Evolutionary conservation across 2,329 filamentous ascomycete species (phyloP).

Genomic region (Pseudomassariella vexata): DNA sequence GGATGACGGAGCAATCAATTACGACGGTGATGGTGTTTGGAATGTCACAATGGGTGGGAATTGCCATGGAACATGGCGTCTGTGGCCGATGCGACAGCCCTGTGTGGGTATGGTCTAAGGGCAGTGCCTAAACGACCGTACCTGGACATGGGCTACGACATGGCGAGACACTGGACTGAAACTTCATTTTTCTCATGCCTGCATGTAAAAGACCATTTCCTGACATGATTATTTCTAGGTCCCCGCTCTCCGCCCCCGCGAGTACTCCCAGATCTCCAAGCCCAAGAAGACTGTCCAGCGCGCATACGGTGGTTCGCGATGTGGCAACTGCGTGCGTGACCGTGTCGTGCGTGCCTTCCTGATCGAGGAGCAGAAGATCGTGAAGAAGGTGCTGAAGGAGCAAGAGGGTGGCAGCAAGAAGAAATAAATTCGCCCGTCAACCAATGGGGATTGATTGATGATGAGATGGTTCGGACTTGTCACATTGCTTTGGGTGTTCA

Average conservation of each 20-base stretch:
- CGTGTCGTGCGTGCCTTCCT: constrained; percentile 96
- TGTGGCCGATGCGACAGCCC: too few species aligned
- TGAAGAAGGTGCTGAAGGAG: constrained; percentile 99
- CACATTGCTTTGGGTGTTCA: constrained; percentile 29
- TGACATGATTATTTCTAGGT: too few species aligned
- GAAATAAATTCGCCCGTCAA: constrained; percentile 49
- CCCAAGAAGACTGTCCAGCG: constrained; percentile 99
- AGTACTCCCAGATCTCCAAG: constrained; percentile 95
- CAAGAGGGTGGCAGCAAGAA: constrained; percentile 70
- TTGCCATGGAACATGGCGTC: too few species aligned
- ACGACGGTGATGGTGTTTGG: too few species aligned
- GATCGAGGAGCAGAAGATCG: constrained; percentile 99
- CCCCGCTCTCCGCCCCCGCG: constrained; percentile 94
- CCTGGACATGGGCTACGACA: too few species aligned
- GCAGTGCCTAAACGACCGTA: too few species aligned
- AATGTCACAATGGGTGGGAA: too few species aligned
- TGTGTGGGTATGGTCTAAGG: too few species aligned
- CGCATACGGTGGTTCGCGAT: constrained; percentile 97
- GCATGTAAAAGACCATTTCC: too few species aligned
- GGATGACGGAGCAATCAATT: constrained; percentile 3
- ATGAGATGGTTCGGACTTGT: constrained; percentile 25
- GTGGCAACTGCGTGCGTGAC: constrained; percentile 97
- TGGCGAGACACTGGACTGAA: too few species aligned
- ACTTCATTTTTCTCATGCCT: too few species aligned
- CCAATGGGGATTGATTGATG: constrained; percentile 11